phyloP scores from a whole-genome alignment of 2,329 filamentous ascomycete species.

The Fusarium sp. region DNA sequence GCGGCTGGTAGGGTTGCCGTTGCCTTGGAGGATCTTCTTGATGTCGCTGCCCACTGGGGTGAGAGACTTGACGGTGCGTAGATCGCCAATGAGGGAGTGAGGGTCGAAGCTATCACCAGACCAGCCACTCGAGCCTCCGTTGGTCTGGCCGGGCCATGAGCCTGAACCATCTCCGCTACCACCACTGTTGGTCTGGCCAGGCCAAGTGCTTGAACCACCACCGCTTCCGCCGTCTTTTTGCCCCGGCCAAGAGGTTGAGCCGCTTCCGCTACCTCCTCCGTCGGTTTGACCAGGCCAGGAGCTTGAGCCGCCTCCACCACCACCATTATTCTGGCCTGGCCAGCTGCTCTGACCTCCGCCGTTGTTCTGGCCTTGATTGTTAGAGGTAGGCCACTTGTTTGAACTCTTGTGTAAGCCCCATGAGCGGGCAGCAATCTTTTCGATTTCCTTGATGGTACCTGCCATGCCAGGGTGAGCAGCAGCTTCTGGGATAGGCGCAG shows the following conservation, averaged over 20 bases:
- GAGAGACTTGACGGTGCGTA: conserved; percentile 49
- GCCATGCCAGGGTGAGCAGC: conserved; percentile 40
- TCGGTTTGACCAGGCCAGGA: neutral
- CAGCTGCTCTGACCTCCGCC: neutral
- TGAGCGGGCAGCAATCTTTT: conserved; percentile 32
- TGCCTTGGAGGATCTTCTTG: conserved; percentile 52
- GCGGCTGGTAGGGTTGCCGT: conserved; percentile 43
- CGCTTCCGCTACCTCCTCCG: neutral
- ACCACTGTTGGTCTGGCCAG: neutral
- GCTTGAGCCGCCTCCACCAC: neutral
- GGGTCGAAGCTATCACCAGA: conserved; percentile 31
- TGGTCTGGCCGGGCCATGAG: neutral
- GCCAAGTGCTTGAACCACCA: neutral
- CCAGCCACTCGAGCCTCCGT: conserved; percentile 15
- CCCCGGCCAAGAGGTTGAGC: neutral
- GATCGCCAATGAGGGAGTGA: conserved; percentile 54
- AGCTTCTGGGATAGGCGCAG: conserved; percentile 30
- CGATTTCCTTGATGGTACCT: conserved; percentile 39
- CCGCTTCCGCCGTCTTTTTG: neutral
- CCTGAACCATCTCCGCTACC: neutral
- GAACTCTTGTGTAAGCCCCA: conserved; percentile 15
- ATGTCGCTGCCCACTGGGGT: conserved; percentile 52
- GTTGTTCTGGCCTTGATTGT: neutral
- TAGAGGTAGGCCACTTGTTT: conserved; percentile 8
- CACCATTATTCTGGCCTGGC: neutral